These are phyloP conservation scores for Talaromyces thailandensis DNA, from an alignment of 495 filamentous ascomycete genomes.

Conservation along the genomic window DNA sequence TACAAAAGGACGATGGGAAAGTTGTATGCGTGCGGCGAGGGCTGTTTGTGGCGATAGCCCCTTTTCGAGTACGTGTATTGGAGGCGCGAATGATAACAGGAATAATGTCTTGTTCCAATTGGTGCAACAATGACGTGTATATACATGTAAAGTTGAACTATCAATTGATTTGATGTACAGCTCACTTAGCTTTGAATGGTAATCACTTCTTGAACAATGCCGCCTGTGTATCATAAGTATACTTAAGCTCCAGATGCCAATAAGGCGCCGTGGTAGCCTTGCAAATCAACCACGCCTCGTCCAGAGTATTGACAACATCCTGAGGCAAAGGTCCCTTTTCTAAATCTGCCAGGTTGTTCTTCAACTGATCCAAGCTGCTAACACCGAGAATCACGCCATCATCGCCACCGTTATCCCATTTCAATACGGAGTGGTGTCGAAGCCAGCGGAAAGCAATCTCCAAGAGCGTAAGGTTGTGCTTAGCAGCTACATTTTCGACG, in stretches of 20 bases:
- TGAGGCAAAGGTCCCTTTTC: slow-evolving; percentile 48
- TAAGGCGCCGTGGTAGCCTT: slow-evolving; percentile 63
- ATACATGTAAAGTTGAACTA: not conserved
- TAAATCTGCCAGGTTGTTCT: slow-evolving; percentile 43
- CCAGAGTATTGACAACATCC: slow-evolving; percentile 42
- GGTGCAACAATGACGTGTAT: not conserved
- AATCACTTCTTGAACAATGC: slow-evolving; percentile 43
- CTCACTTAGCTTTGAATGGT: too few relatives aligned
- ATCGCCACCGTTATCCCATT: slow-evolving; percentile 17
- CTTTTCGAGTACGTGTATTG: not conserved
- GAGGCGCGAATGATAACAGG: not conserved
- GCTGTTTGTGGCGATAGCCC: not conserved
- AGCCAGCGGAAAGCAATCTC: slow-evolving; percentile 43
- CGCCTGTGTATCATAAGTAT: slow-evolving; percentile 62
- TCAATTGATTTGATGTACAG: not conserved
- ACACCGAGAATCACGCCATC: slow-evolving; percentile 50
- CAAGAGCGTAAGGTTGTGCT: slow-evolving; percentile 31
- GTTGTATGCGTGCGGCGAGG: not conserved
- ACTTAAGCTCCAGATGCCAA: slow-evolving; percentile 71
- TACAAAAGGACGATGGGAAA: not conserved
- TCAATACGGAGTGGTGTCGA: slow-evolving; percentile 31
- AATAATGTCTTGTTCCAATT: not conserved
- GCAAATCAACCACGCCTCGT: slow-evolving; percentile 46
- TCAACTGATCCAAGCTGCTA: slow-evolving; percentile 40
- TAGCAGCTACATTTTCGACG: slow-evolving; percentile 31